Conservation (phyloP, 2,329 filamentous ascomycete genomes). For the Herpotrichia juniperi region DNA sequence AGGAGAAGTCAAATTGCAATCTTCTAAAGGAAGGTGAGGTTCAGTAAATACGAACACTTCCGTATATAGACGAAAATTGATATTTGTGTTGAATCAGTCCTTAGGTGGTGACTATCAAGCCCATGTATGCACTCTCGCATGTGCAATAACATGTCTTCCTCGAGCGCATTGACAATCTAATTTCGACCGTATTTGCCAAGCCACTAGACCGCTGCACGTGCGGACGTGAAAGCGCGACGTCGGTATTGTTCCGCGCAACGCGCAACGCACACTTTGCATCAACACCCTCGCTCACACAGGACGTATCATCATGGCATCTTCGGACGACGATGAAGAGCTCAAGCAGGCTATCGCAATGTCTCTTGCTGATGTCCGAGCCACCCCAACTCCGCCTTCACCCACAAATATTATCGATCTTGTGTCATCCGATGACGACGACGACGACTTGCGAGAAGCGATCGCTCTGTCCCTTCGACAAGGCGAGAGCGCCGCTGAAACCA, state of each 20-base stretch:
- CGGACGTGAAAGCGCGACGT: slow-evolving; percentile 26
- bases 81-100: too few relatives aligned
- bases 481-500: neutral
- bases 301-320: slow-evolving; percentile 21
- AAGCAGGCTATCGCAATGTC: slow-evolving; percentile 34
- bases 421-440: slow-evolving; percentile 21
- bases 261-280: slow-evolving; percentile 6
- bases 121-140: too few relatives aligned
- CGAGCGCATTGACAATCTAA: too few relatives aligned
- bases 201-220: slow-evolving; percentile 20
- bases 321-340: slow-evolving; percentile 35
- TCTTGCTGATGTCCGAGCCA: slow-evolving; percentile 13
- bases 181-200: too few relatives aligned
- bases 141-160: too few relatives aligned
- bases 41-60: neutral
- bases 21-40: neutral
- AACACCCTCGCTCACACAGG: slow-evolving; percentile 3
- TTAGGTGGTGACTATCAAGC: too few relatives aligned
- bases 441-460: slow-evolving; percentile 33
- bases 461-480: slow-evolving; percentile 31
- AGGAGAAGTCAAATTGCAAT: neutral
- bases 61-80: too few relatives aligned
- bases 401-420: neutral
- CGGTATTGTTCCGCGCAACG: neutral
- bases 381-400: neutral